These are phyloP conservation scores for Ramaria sp. DNA, from an alignment of 768 basidiomycete species.

Conservation along the genomic window DNA sequence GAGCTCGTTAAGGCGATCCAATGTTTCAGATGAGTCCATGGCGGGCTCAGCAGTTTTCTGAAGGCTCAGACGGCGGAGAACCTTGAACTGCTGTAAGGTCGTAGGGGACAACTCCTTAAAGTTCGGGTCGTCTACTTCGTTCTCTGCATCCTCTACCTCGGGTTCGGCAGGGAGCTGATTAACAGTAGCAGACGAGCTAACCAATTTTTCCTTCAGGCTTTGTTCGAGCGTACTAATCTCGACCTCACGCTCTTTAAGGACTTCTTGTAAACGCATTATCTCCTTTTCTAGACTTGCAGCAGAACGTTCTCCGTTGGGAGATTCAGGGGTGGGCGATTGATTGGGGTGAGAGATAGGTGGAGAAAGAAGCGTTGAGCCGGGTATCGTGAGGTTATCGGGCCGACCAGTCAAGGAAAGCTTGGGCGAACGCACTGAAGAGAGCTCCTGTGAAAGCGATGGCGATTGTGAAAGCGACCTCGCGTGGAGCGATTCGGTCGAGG, in stretches of 20 bases:
- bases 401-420: conserved; percentile 45
- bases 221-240: conserved; percentile 74
- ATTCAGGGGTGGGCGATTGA: conserved; percentile 23
- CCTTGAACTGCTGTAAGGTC: conserved; percentile 64
- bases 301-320: conserved; percentile 58
- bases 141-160: conserved; percentile 8
- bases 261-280: conserved; percentile 91
- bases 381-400: conserved; percentile 9
- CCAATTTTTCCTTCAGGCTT: conserved; percentile 29
- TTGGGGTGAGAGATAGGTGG: conserved; percentile 39
- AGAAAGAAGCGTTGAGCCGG: conserved; percentile 14
- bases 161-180: conserved; percentile 1
- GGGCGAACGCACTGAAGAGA: conserved; percentile 80
- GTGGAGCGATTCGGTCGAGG: conserved; percentile 81
- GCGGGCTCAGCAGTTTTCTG: conserved; percentile 19
- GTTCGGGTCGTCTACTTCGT: conserved; percentile 1
- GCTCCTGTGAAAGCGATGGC: conserved; percentile 95
- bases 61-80: conserved; percentile 43
- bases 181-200: conserved; percentile 1
- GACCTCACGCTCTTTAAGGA: conserved; percentile 81
- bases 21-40: conserved; percentile 53
- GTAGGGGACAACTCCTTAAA: conserved; percentile 48
- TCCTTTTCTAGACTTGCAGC: conserved; percentile 83
- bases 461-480: conserved; percentile 90
- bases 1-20: conserved; percentile 78